Percentiles rank a stretch among this genome's conserved stretches.
Conservation (phyloP, 768 basidiomycete species). For the Sporobolomyces roseus region DNA sequence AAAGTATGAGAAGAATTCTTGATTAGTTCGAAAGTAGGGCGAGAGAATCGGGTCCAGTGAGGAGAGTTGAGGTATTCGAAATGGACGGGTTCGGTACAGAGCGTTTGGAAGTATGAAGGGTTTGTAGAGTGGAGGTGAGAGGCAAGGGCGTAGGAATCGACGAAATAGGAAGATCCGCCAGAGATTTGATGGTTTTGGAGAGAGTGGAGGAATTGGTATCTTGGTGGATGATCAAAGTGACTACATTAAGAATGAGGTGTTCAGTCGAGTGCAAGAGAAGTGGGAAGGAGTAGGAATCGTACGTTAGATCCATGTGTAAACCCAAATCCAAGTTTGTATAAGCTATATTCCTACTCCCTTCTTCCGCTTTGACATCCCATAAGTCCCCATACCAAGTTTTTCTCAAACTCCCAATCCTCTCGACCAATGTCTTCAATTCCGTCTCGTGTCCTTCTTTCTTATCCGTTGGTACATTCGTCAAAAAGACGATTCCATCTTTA, state of each 20-base stretch:
- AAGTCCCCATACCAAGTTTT: slow-evolving; percentile 79
- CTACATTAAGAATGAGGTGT: slow-evolving; percentile 51
- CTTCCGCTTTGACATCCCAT: slow-evolving; percentile 62
- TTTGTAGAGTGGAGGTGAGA: slow-evolving; percentile 54
- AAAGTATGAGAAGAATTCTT: slow-evolving; percentile 48
- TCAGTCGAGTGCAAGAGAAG: slow-evolving; percentile 1
- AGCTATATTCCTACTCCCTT: slow-evolving; percentile 80
- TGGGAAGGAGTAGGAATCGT: slow-evolving; percentile 48
- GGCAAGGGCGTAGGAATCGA: slow-evolving; percentile 71
- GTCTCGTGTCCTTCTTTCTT: slow-evolving; percentile 62
- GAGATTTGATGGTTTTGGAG: slow-evolving; percentile 62
- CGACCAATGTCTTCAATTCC: slow-evolving; percentile 64
- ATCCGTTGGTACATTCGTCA: slow-evolving; percentile 64
- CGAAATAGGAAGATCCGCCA: slow-evolving; percentile 82
- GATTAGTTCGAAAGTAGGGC: slow-evolving; percentile 68
- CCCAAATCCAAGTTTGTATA: slow-evolving; percentile 87
- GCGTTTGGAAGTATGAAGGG: slow-evolving; percentile 58
- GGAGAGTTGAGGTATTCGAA: slow-evolving; percentile 91
- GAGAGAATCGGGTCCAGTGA: slow-evolving; percentile 69
- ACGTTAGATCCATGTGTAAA: slow-evolving; percentile 89
- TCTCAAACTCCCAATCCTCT: slow-evolving; percentile 68
- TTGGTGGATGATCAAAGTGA: slow-evolving; percentile 85
- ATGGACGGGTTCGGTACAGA: slow-evolving; percentile 64
- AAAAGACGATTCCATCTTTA: slow-evolving; percentile 68
- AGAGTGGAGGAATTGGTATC: slow-evolving; percentile 88